Percentiles rank a stretch among this genome's conserved stretches.
phyloP scores from a whole-genome alignment of 257 asterid genomes.

The Nemophila menziesii region DNA sequence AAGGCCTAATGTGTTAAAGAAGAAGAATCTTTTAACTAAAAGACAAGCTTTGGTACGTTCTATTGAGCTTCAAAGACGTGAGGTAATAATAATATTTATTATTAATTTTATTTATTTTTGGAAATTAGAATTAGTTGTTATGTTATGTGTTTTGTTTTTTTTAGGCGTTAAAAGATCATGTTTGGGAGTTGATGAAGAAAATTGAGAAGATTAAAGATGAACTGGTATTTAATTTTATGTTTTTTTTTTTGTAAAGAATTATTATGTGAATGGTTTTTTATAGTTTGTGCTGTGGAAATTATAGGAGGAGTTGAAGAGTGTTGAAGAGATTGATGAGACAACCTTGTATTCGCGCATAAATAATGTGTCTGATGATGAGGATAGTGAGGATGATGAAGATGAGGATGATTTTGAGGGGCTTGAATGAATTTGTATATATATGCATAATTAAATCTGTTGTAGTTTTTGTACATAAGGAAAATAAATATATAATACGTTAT shows the following conservation, averaged over 20 bases:
- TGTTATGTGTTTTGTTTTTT: constrained; percentile 8
- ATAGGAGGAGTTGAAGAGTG: constrained; percentile 47
- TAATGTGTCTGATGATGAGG: constrained; percentile 25
- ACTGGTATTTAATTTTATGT: constrained; percentile 43
- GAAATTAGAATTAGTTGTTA: not conserved
- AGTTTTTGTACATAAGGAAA: too few species aligned
- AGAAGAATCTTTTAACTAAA: constrained; percentile 59
- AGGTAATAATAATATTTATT: constrained; percentile 61
- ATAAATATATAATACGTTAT: too few species aligned
- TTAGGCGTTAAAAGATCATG: constrained; percentile 80
- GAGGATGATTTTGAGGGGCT: too few species aligned
- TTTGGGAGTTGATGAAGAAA: constrained; percentile 49
- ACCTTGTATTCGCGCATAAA: constrained; percentile 22
- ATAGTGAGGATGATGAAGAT: constrained; percentile 10
- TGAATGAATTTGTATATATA: too few species aligned
- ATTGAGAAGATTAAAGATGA: constrained; percentile 51
- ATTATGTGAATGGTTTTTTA: not conserved
- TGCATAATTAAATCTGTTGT: too few species aligned
- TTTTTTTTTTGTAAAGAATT: not conserved
- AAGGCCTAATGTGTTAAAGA: constrained; percentile 51
- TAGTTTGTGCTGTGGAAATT: constrained; percentile 9
- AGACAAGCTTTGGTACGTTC: constrained; percentile 92
- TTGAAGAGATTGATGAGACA: constrained; percentile 25
- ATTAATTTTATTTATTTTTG: not conserved
- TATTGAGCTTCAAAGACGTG: constrained; percentile 85